These are phyloP conservation scores for Murraya paniculata DNA, from an alignment of 345 rosid species.

Conservation along the genomic window DNA sequence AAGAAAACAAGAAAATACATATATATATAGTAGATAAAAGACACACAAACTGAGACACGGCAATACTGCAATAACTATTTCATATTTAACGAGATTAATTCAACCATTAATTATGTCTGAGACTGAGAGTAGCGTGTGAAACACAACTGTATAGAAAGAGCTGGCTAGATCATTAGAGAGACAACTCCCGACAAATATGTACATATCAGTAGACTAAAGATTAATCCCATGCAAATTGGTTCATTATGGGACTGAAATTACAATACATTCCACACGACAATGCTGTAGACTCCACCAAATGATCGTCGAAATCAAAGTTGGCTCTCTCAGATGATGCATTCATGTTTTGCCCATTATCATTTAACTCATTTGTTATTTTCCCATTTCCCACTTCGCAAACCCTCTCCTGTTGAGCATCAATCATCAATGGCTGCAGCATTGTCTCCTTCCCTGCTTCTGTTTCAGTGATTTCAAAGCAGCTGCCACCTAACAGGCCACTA, in stretches of 20 bases:
- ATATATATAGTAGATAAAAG: too few species aligned
- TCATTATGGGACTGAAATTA: constrained; percentile 25
- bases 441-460: not conserved
- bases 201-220: not conserved
- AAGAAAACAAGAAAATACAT: too few species aligned
- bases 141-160: too few species aligned
- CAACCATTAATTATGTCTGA: not conserved
- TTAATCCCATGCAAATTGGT: constrained; percentile 43
- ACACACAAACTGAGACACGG: too few species aligned
- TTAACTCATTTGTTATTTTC: constrained; percentile 4
- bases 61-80: too few species aligned
- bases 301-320: constrained; percentile 30
- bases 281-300: constrained; percentile 27
- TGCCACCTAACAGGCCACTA: constrained; percentile 22
- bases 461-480: constrained; percentile 11
- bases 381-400: not conserved
- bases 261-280: constrained; percentile 34
- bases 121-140: too few species aligned
- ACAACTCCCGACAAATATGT: not conserved
- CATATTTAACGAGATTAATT: not conserved
- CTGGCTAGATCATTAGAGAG: not conserved
- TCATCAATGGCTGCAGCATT: not conserved
- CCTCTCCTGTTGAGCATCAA: not conserved
- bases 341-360: constrained; percentile 11
- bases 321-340: constrained; percentile 22